Base-by-base conservation (phyloP, 257 asterid species). In the Coffea canephora region DNA sequence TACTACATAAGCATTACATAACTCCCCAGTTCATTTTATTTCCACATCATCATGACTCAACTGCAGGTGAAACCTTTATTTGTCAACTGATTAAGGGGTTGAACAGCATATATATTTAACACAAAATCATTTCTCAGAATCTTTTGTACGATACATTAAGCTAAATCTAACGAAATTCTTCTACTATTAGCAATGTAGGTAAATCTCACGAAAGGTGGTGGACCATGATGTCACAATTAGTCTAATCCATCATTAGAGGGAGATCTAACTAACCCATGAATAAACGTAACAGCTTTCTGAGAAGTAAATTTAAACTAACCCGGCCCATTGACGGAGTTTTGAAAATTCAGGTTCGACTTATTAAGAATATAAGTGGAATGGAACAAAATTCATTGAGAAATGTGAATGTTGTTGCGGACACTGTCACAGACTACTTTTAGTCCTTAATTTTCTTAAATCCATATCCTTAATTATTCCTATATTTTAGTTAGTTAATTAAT, bases 191-290 rank as follows among this genome's bases (percentile, higher is more conserved):
- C 48, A 50, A 43, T 27, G 66, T 19, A 11, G 27, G 45, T 65
- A 68, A 15, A 54, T 78, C 34, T 68, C 31, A 45, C 48, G 69
- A 73, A 57, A 69, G 72, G 62, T 73, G 23, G 77, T 66, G 77
- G 80, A 78, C 82, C 68, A 66, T 71, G 75, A 70, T 48, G 41
- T 74, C 65, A 50, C 43, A 13, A 49, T 45, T 36, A 67, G 39
- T 74, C 75, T 78, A 73, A n/a, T 73, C 69, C 77, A 67, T 73
- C 83, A 73, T 73, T 2, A 46, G 27, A 13, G 50, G 73, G 48
- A 77, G 77, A 69, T 79, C 71, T 45, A 57, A 14, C 61, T 41
- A 45, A 21, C 59, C 25, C 71, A 23, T 11, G 57, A 75, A 57
- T 75, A 6, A 57, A 75, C 27, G 57, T 49, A 39, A 21, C 41